phyloP scores from a whole-genome alignment of 768 basidiomycete species.

The Trametes punicea region DNA sequence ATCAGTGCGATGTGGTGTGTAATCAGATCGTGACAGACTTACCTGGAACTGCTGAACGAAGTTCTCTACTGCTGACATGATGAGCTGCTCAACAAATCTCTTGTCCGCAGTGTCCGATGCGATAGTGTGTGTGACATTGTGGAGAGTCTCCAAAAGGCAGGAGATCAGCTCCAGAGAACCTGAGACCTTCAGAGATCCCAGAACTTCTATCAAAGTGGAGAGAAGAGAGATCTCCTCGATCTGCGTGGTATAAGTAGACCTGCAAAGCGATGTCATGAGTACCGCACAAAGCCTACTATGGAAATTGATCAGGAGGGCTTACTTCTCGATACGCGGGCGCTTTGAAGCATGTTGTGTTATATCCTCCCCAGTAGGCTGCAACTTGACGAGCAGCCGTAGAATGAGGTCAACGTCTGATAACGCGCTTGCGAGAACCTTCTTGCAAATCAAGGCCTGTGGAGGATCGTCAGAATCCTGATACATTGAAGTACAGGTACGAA shows the following conservation, averaged over 20 bases:
- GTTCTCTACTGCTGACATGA: slow-evolving; percentile 79
- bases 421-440: slow-evolving; percentile 46
- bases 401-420: slow-evolving; percentile 53
- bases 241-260: slow-evolving; percentile 26
- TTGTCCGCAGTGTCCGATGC: slow-evolving; percentile 59
- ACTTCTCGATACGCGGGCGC: slow-evolving; percentile 61
- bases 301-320: no score
- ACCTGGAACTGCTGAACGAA: slow-evolving; percentile 57
- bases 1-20: no score
- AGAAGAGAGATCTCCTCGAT: slow-evolving; percentile 46
- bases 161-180: slow-evolving; percentile 72
- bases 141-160: slow-evolving; percentile 68
- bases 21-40: no score
- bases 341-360: slow-evolving; percentile 54
- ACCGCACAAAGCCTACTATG: no score
- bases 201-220: slow-evolving; percentile 62
- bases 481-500: not conserved
- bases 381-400: slow-evolving; percentile 44
- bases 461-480: not conserved
- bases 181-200: slow-evolving; percentile 60
- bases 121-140: slow-evolving; percentile 56
- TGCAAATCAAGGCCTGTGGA: slow-evolving; percentile 27
- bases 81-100: slow-evolving; percentile 75
- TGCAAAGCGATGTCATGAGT: not conserved
- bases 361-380: slow-evolving; percentile 45